Evolutionary conservation across 2,329 filamentous ascomycete species (phyloP).

Genomic region (Microdochium bolleyi): DNA sequence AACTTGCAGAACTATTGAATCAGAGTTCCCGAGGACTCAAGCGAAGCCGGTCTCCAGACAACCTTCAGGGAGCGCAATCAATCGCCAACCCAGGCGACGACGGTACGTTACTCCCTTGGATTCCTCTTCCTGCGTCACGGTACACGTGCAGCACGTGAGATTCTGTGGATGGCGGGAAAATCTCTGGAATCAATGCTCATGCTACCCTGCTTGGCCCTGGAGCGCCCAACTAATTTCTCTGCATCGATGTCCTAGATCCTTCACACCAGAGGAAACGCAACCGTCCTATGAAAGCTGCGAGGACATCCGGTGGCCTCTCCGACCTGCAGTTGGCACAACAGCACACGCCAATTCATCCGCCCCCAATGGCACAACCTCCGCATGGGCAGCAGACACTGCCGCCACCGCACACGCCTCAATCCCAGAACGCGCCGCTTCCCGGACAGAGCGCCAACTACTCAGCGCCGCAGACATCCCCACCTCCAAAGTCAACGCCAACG

Average conservation of each 20-base stretch:
- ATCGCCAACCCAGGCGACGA: slow-evolving; percentile 58
- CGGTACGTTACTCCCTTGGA: slow-evolving; percentile 53
- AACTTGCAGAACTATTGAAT: slow-evolving; percentile 38
- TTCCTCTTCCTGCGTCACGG: slow-evolving; percentile 3
- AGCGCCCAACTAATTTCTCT: neutral
- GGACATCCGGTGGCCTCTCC: slow-evolving; percentile 7
- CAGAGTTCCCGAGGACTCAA: slow-evolving; percentile 63
- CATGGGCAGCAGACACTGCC: slow-evolving; percentile 2
- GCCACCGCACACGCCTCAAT: slow-evolving; percentile 48
- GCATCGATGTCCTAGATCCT: slow-evolving; percentile 26
- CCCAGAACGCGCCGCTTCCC: slow-evolving; percentile 36
- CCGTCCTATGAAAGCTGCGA: slow-evolving; percentile 19
- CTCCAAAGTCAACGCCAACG: slow-evolving; percentile 71
- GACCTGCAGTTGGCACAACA: slow-evolving; percentile 4
- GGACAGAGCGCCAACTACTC: slow-evolving; percentile 31
- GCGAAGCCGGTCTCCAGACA: slow-evolving; percentile 69
- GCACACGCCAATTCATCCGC: neutral
- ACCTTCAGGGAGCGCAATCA: slow-evolving; percentile 45
- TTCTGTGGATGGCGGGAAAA: neutral
- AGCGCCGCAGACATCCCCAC: slow-evolving; percentile 44
- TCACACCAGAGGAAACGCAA: slow-evolving; percentile 28
- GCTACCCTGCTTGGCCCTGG: neutral
- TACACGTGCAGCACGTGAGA: neutral
- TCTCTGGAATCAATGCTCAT: neutral
- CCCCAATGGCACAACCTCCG: neutral